Percentiles rank a stretch among this genome's conserved stretches.
Evolutionary conservation across 1,284 basidiomycete genomes (phyloP).

Genomic region (Malassezia caprae): DNA sequence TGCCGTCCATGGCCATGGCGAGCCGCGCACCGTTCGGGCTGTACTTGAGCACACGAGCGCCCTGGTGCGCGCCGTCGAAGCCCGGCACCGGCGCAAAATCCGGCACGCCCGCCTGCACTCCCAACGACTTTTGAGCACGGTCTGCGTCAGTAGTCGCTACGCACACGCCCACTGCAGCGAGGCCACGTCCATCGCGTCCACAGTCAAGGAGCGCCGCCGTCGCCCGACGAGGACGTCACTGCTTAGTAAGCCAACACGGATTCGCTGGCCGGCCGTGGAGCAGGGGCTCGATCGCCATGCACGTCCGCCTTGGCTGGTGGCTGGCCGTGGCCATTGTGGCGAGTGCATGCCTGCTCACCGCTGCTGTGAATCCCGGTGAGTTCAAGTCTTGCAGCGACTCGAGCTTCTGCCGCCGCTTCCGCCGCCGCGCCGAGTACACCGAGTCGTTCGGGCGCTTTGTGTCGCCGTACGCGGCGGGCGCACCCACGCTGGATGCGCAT

Average conservation of each 20-base stretch:
- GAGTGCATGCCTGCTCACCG: neutral
- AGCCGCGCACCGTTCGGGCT: conserved; percentile 76
- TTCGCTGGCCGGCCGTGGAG: neutral
- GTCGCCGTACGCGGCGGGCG: conserved; percentile 32
- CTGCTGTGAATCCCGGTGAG: conserved; percentile 23
- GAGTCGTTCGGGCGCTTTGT: conserved; percentile 25
- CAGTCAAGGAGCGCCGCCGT: neutral
- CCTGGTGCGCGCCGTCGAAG: conserved; percentile 58
- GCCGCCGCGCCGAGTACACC: conserved; percentile 32
- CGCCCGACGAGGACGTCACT: neutral
- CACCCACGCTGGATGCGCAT: neutral
- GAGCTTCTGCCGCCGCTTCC: conserved; percentile 43
- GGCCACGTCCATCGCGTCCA: conserved; percentile 8
- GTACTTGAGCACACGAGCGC: conserved; percentile 69
- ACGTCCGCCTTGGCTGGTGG: neutral
- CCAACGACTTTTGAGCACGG: conserved; percentile 85
- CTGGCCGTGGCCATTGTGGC: neutral
- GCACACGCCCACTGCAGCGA: conserved; percentile 19
- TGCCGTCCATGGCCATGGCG: conserved; percentile 69
- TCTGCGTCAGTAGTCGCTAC: conserved; percentile 52
- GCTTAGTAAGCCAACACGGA: neutral
- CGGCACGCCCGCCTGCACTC: conserved; percentile 71
- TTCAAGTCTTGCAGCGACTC: conserved; percentile 46
- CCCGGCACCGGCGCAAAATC: conserved; percentile 61
- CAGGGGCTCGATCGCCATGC: neutral